These are phyloP conservation scores for Populus simonii DNA, from an alignment of 345 rosid species.

Conservation along the genomic window DNA sequence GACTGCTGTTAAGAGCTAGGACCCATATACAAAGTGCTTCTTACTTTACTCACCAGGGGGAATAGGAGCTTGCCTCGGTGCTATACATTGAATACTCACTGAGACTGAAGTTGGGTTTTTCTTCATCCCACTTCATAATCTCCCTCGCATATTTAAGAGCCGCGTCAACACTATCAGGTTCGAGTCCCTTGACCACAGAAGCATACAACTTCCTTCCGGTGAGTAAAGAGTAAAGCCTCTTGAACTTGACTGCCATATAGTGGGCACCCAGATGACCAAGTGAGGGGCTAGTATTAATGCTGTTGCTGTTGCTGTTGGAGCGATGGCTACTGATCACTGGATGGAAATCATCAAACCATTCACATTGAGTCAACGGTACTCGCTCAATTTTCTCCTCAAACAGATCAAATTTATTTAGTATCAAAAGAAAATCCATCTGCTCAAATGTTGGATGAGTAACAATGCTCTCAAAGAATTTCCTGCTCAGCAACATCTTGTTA, in stretches of 20 bases:
- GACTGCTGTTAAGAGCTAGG: not conserved
- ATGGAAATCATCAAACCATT: conserved; percentile 90
- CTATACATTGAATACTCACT: conserved; percentile 55
- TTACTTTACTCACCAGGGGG: conserved; percentile 22
- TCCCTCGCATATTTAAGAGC: conserved; percentile 77
- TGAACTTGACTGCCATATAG: conserved; percentile 80
- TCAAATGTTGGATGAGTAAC: conserved; percentile 81
- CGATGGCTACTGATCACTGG: conserved; percentile 69
- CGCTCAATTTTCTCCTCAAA: conserved; percentile 82
- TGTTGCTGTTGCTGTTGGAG: conserved; percentile 40
- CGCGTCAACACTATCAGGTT: conserved; percentile 48
- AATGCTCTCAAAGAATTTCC: conserved; percentile 78
- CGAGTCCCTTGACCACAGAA: conserved; percentile 63
- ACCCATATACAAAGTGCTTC: conserved; percentile 5
- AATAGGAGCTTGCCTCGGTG: conserved; percentile 53
- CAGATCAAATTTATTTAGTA: conserved; percentile 77
- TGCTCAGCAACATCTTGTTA: conserved; percentile 76
- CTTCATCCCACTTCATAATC: conserved; percentile 91
- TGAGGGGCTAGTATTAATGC: conserved; percentile 62
- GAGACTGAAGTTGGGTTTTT: conserved; percentile 55
- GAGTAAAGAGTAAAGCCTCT: conserved; percentile 66
- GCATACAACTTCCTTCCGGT: conserved; percentile 73
- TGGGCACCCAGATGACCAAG: conserved; percentile 83
- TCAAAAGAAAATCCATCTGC: conserved; percentile 79
- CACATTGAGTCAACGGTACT: conserved; percentile 58